These are phyloP conservation scores for Coemansia sp. DNA, from an alignment of 192 early-diverging fungal genomes.

Conservation along the genomic window DNA sequence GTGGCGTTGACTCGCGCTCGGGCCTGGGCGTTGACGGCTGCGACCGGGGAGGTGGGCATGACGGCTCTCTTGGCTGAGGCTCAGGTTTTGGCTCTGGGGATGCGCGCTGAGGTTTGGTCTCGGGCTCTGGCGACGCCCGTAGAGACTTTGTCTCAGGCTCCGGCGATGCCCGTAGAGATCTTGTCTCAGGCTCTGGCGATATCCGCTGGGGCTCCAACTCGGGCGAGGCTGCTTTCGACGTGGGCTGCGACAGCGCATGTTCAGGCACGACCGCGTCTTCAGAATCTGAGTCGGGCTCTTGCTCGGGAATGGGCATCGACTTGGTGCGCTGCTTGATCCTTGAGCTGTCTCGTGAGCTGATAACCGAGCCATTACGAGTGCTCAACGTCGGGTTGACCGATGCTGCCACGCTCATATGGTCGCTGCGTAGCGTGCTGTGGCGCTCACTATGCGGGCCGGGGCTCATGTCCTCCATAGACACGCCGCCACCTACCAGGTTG, in stretches of 20 bases:
- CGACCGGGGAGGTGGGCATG: constrained; percentile 2
- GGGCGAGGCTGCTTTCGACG: background rate
- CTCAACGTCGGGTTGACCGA: constrained; percentile 40
- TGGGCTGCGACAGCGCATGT: constrained; percentile 2
- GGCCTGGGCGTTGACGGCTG: constrained; percentile 14
- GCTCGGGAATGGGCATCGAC: constrained; percentile 10
- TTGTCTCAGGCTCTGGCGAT: background rate
- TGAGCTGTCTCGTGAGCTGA: background rate
- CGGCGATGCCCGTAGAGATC: background rate
- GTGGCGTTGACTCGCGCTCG: background rate
- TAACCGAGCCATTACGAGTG: constrained; percentile 2
- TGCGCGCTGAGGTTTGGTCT: background rate
- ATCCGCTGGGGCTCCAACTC: background rate
- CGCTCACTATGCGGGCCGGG: constrained; percentile 13
- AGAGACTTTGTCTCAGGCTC: background rate
- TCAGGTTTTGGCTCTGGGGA: background rate
- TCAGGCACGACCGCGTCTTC: background rate
- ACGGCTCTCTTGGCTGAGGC: background rate
- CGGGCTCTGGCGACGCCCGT: background rate
- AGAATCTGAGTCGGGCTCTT: background rate
- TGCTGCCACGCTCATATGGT: constrained; percentile 35
- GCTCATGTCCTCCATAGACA: constrained; percentile 39
- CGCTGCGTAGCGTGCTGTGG: constrained; percentile 31
- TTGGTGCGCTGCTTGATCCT: constrained; percentile 9
- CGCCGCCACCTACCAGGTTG: constrained; percentile 39